A percentile compares a stretch with the other conserved stretches of the same genome.
phyloP scores from a whole-genome alignment of 1,284 basidiomycete species.

The Moesziomyces aphidis region DNA sequence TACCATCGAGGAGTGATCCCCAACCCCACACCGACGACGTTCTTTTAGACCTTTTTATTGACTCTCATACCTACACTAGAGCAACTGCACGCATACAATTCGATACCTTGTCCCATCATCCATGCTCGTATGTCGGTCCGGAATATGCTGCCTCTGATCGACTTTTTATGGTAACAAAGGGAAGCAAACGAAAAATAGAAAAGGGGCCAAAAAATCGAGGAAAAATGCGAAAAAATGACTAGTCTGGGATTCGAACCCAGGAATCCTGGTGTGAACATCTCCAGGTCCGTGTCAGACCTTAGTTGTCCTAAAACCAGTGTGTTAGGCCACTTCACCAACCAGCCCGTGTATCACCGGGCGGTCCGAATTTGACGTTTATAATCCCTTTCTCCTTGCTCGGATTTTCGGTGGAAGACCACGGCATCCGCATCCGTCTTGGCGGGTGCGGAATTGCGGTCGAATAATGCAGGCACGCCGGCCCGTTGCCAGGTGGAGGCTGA shows the following conservation, averaged over 20 bases:
- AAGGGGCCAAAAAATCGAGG: not conserved
- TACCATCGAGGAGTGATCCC: not conserved
- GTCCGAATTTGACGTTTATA: not conserved
- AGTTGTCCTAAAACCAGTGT: constrained; percentile 49
- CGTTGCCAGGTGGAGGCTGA: not conserved
- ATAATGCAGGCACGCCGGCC: not conserved
- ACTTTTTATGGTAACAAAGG: no score
- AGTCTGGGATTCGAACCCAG: constrained; percentile 57
- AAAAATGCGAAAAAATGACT: constrained; percentile 28
- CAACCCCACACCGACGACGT: not conserved
- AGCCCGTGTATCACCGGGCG: constrained; percentile 17
- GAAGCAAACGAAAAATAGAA: not conserved
- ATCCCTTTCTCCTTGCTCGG: no score
- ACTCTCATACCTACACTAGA: no score
- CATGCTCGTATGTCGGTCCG: no score
- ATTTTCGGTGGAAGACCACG: not conserved
- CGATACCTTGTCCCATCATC: no score
- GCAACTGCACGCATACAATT: no score
- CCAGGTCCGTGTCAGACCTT: not conserved
- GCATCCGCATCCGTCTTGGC: constrained; percentile 7
- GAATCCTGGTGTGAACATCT: constrained; percentile 36
- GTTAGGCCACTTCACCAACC: constrained; percentile 56
- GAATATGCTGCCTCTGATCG: no score
- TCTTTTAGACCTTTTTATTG: no score
- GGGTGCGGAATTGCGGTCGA: no score